phyloP scores from a whole-genome alignment of 169 alveolate species.

The Plasmodium billcollinsi region DNA sequence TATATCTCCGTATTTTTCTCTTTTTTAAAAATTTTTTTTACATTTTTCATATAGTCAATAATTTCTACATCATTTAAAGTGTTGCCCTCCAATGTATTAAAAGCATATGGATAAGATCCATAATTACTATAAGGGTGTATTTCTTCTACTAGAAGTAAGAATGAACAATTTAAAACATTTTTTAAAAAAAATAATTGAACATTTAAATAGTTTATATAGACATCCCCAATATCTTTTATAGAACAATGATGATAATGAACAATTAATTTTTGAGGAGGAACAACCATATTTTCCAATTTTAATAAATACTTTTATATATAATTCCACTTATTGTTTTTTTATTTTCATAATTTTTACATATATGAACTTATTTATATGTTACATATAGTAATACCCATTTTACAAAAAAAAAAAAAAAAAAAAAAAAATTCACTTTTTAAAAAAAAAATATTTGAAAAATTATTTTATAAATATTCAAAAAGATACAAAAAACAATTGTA shows the following conservation, averaged over 20 bases:
- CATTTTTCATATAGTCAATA: slow-evolving; percentile 76
- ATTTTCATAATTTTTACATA: neutral
- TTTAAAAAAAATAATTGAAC: slow-evolving; percentile 71
- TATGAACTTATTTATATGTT: too few species aligned
- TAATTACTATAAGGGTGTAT: slow-evolving; percentile 64
- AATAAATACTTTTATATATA: neutral
- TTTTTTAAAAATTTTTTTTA: slow-evolving; percentile 14
- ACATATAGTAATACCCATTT: too few species aligned
- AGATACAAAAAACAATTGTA: too few species aligned
- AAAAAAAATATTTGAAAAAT: too few species aligned
- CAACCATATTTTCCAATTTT: slow-evolving; percentile 11
- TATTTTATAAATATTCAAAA: too few species aligned
- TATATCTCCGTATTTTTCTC: neutral
- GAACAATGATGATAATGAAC: slow-evolving; percentile 76
- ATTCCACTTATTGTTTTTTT: neutral
- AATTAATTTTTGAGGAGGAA: slow-evolving; percentile 74
- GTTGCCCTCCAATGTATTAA: slow-evolving; percentile 72
- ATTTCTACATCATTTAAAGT: slow-evolving; percentile 49
- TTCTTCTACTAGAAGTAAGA: slow-evolving; percentile 62
- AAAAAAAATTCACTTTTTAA: too few species aligned
- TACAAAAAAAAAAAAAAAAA: too few species aligned
- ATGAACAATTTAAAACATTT: slow-evolving; percentile 63
- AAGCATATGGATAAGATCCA: slow-evolving; percentile 76
- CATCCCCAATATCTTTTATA: slow-evolving; percentile 65
- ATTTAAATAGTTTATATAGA: slow-evolving; percentile 61